Conservation (phyloP, 2,329 filamentous ascomycete genomes). For the Basipetospora chlamydospora region DNA sequence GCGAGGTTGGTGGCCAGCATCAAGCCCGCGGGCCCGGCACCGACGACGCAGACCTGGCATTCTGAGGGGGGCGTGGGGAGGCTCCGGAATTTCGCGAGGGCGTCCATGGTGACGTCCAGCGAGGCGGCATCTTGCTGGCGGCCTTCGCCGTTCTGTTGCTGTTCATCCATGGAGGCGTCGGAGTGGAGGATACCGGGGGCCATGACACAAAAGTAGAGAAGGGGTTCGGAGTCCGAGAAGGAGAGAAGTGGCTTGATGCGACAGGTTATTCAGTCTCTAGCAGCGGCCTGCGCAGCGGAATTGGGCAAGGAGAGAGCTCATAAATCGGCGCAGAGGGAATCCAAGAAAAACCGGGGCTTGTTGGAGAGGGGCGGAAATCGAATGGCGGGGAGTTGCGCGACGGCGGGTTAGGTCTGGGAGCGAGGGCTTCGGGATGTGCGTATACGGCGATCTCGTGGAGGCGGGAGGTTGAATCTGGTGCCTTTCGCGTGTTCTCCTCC, state of each 20-base stretch:
- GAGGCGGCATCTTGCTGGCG: constrained; percentile 13
- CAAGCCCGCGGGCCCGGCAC: constrained; percentile 40
- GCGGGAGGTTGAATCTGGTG: too few relatives aligned
- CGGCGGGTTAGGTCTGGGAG: background rate
- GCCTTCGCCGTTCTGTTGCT: constrained; percentile 12
- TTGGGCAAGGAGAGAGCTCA: background rate
- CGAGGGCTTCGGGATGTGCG: too few relatives aligned
- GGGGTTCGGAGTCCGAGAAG: too few relatives aligned
- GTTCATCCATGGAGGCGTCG: constrained; percentile 18
- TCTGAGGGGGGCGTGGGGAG: constrained; percentile 30
- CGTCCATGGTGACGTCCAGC: constrained; percentile 23
- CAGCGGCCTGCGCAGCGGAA: constrained; percentile 4
- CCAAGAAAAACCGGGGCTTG: background rate
- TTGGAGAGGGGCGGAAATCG: background rate
- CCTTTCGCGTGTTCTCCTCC: too few relatives aligned
- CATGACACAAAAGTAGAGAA: constrained; percentile 12
- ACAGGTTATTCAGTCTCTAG: background rate
- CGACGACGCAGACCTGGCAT: constrained; percentile 36
- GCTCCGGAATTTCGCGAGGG: constrained; percentile 32
- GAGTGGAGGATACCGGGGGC: constrained; percentile 21
- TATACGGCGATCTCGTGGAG: too few relatives aligned
- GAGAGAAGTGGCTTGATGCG: too few relatives aligned
- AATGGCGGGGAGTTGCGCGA: constrained; percentile 3
- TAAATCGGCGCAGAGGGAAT: background rate
- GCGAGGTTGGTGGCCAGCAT: constrained; percentile 42